These are phyloP conservation scores for Xylariaceae sp. DNA, from an alignment of 2,329 filamentous ascomycete species.

Conservation along the genomic window DNA sequence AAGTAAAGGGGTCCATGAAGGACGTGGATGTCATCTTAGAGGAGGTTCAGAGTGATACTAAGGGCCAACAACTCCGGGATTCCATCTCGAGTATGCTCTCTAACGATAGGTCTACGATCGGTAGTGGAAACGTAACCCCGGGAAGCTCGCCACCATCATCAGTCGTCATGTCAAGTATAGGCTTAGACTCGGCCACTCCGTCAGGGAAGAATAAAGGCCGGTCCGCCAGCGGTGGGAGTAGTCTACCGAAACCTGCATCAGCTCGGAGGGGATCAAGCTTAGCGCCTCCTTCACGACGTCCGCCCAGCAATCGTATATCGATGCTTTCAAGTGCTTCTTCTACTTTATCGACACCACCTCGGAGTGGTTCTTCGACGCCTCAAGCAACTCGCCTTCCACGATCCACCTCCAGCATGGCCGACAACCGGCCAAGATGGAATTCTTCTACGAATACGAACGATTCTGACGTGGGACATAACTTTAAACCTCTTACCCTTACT, in stretches of 20 bases:
- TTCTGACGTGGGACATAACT: conserved; percentile 69
- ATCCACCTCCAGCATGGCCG: conserved; percentile 47
- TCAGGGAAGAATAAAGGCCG: conserved; percentile 48
- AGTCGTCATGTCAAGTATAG: conserved; percentile 60
- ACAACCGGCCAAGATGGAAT: conserved; percentile 74
- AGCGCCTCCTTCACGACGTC: conserved; percentile 47
- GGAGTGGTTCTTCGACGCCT: conserved; percentile 54
- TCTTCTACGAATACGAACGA: conserved; percentile 64
- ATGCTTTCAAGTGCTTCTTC: conserved; percentile 44
- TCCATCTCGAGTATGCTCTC: conserved; percentile 92
- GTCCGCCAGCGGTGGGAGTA: conserved; percentile 50
- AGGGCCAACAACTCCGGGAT: conserved; percentile 79
- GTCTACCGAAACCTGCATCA: conserved; percentile 46
- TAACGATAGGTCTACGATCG: conserved; percentile 72
- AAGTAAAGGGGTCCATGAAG: conserved; percentile 73
- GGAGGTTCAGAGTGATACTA: conserved; percentile 65
- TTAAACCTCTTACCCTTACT: conserved; percentile 63
- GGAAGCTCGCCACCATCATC: conserved; percentile 68
- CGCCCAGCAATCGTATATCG: conserved; percentile 48
- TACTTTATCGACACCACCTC: conserved; percentile 37
- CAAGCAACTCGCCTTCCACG: conserved; percentile 47
- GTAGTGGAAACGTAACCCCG: conserved; percentile 71
- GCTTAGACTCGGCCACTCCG: conserved; percentile 52
- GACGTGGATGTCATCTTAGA: conserved; percentile 77
- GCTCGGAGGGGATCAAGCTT: conserved; percentile 51